Base-by-base conservation (phyloP, 148 eudicot genomes). In the Fallopia convolvulus region DNA sequence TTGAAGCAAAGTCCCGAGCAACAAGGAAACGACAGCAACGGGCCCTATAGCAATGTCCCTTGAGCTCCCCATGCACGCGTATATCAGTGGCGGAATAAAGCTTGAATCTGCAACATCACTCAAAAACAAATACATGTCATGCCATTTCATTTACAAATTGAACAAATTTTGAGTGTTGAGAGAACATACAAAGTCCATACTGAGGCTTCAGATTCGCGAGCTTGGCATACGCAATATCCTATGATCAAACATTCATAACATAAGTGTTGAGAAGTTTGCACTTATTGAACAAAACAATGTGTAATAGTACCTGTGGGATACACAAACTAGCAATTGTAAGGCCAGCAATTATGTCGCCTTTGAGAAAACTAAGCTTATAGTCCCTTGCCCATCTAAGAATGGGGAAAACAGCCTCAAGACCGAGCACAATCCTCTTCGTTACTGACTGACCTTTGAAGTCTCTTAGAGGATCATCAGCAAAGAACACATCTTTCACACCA, bases 41-140 rank as follows among this genome's bases (percentile, higher is more conserved):
- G 98, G 98, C 36, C 98, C 98, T 6, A 94, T 94, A 6, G 98
- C 98, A 9, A 92, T 89, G 74, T 94, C 93, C 80, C 96, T 88
- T 71, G 98, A 94, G 78, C 98, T 94, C 17, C 98, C 97, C 97
- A 92, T 94, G 76, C 86, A 83, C 2, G 98, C 97, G 78, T 94
- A 94, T 17, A 94, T 77, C 76, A 94, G 81, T 23, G 98, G 98
- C 49, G 98, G 95, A 14, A 94, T 87, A 77, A 94, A 90, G 79
- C 98, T 94, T 66, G 86, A 82, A 77, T 94, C 98, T 94, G 87
- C 72, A 68, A 33, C 2, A 41, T 66, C 72, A 36, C 0, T 42
- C 46, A 42, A 44, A 17, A 4, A 68, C 8, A 68, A 39, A 36
- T 26, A 26, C 2, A 7, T 3, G 70, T 65, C 42, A 65, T 65